Evolutionary conservation across 495 filamentous ascomycete genomes (phyloP), one percentile per base, ranked within the genome.

Genomic region (Penicillium cataractarum): DNA sequence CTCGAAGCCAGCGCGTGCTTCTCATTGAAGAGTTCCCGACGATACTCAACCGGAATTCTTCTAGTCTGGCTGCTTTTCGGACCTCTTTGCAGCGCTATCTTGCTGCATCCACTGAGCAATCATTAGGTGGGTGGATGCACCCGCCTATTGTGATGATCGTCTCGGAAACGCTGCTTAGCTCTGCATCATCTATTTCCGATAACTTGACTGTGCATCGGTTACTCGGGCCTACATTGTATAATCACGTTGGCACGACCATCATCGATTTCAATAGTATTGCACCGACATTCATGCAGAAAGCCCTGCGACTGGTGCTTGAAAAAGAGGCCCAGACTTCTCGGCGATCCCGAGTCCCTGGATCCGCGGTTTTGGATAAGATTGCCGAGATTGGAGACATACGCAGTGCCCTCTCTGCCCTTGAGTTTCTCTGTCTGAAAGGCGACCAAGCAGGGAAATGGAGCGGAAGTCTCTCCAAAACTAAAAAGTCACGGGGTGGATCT

Each of bases 21-120:
- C 74, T 98, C 9, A 82, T 99, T 53, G 96, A 99, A 80, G 96
- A 99, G 71, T 97, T 97, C 71, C 96, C 96, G 1, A 92, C 90
- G 65, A 89, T 90, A 0, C 88, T 93, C 61, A 83, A 84, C 24
- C 83, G 86, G 44, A 87, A 84, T 0, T 90, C 90, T 12, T 82
- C 83, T 17, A 81, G 83, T 57, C 72, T 97, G 40, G 80, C 84
- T 55, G 82, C 90, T 0, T 98, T 99, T 73, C 84, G 92, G 57
- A 81, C 85, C 44, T 83, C 90, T 15, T 80, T 99, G 26, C 77
- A 90, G 37, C 84, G 88, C 58, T 95, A 89, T 70, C 76, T 97
- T 35, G 89, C 89, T 4, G 61, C 67, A 21, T 50, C 67, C 29
- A 48, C 65, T 81, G 78, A 61, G 70, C 76, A 52, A 58, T 49